phyloP scores from a whole-genome alignment of 345 rosid species.

The Diplotaxis tenuifolia region DNA sequence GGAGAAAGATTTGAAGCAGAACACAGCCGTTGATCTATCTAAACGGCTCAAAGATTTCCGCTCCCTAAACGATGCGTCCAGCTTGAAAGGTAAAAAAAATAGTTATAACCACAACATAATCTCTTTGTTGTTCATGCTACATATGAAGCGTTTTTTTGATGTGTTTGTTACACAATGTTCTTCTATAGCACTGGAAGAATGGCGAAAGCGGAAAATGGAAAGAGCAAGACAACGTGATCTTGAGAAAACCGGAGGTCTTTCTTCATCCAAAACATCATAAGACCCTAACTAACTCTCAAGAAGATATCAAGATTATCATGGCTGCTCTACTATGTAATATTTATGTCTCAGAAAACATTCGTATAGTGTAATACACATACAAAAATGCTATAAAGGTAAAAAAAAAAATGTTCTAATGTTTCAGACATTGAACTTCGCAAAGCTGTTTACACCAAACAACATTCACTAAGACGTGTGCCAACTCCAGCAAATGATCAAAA shows the following conservation, averaged over 20 bases:
- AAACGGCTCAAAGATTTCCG: conserved; percentile 79
- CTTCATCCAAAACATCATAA: conserved; percentile 31
- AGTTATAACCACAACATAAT: not conserved
- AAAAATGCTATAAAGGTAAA: not conserved
- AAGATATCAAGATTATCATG: not conserved
- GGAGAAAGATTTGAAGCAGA: conserved; percentile 60
- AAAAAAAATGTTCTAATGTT: not conserved
- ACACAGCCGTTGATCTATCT: conserved; percentile 63
- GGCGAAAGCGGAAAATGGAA: conserved; percentile 90
- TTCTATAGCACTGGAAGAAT: conserved; percentile 70
- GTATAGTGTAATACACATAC: not conserved
- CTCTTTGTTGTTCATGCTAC: not conserved
- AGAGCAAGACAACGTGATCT: conserved; percentile 66
- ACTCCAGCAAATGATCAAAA: not conserved
- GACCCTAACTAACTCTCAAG: not conserved
- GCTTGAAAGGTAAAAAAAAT: conserved; percentile 59
- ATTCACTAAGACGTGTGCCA: too few relatives aligned
- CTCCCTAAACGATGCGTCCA: conserved; percentile 59
- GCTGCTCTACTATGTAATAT: not conserved
- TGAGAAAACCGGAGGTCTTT: conserved; percentile 63
- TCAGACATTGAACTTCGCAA: not conserved
- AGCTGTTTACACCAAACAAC: conserved; percentile 2
- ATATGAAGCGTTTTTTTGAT: not conserved
- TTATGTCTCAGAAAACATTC: not conserved
- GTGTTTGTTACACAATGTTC: not conserved